These are phyloP conservation scores for Schwanniomyces vanrijiae DNA, from an alignment of 805 yeast species.

Conservation along the genomic window DNA sequence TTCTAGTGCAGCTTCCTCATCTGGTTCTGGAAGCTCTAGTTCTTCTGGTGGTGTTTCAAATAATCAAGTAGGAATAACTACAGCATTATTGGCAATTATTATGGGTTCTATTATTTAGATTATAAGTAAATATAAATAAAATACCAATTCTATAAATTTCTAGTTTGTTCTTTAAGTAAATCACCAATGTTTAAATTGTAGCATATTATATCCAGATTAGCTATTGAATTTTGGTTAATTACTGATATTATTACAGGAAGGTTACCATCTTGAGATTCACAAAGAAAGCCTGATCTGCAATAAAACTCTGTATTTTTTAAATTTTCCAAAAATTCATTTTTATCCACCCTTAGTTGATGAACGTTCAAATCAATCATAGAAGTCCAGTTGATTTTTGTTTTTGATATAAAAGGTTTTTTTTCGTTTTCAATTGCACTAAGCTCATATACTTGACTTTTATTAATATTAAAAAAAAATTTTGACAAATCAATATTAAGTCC, in stretches of 20 bases:
- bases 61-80: not conserved
- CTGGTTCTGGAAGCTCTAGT: constrained; percentile 11
- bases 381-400: constrained; percentile 9
- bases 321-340: constrained; percentile 3
- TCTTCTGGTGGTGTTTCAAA: not conserved
- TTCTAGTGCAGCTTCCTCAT: constrained; percentile 16
- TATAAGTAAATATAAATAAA: not conserved
- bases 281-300: constrained; percentile 11
- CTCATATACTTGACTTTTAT: not conserved
- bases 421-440: not conserved
- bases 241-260: constrained; percentile 17
- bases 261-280: not conserved
- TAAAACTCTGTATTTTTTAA: constrained; percentile 5
- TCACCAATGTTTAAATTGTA: not conserved
- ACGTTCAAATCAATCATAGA: constrained; percentile 6
- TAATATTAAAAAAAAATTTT: constrained; percentile 14
- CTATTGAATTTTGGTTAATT: constrained; percentile 8
- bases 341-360: constrained; percentile 1
- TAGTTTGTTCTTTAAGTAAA: not conserved
- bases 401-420: not conserved
- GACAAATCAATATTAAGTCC: constrained; percentile 43
- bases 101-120: not conserved
- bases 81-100: not conserved
- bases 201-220: not conserved
- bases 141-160: not conserved